These are phyloP conservation scores for Xylaria castorea DNA, from an alignment of 495 filamentous ascomycete species.

Conservation along the genomic window DNA sequence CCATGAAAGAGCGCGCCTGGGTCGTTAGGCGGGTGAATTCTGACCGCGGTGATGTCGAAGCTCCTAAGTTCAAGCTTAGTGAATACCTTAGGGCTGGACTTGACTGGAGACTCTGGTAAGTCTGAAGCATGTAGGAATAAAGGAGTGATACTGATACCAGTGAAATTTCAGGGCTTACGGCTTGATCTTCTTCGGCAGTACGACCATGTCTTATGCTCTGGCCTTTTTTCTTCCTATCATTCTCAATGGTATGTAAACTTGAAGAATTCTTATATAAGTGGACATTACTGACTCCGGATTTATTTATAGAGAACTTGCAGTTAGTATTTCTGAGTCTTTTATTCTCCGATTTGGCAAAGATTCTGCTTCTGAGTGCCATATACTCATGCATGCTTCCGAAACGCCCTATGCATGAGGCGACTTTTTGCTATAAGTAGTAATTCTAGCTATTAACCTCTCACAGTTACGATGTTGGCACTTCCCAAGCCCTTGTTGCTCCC, in stretches of 20 bases:
- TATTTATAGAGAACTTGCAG: too few relatives aligned
- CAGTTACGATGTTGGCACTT: conserved; percentile 56
- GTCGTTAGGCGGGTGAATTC: conserved; percentile 60
- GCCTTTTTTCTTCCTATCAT: conserved; percentile 59
- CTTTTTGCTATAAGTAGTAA: too few relatives aligned
- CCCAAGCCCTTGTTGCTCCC: conserved; percentile 67
- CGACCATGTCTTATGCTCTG: conserved; percentile 64
- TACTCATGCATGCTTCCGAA: too few relatives aligned
- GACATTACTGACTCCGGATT: too few relatives aligned
- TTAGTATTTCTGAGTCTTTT: too few relatives aligned
- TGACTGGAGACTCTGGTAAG: conserved; percentile 63
- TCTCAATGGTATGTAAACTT: background rate
- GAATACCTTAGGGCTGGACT: conserved; percentile 53
- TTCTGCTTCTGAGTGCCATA: too few relatives aligned
- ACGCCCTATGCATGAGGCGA: too few relatives aligned
- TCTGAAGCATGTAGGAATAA: conserved; percentile 39
- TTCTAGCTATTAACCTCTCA: too few relatives aligned
- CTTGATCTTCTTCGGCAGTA: conserved; percentile 60
- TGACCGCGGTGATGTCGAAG: conserved; percentile 60
- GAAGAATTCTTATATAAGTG: too few relatives aligned
- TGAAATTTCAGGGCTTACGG: conserved; percentile 50
- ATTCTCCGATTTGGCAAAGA: too few relatives aligned
- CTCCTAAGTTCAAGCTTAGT: conserved; percentile 57
- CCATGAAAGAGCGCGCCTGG: conserved; percentile 55
- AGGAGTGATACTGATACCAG: conserved; percentile 27